Evolutionary conservation across 345 rosid genomes (phyloP), one percentile per base, ranked within the genome.

Genomic region (Dovyalis caffra): DNA sequence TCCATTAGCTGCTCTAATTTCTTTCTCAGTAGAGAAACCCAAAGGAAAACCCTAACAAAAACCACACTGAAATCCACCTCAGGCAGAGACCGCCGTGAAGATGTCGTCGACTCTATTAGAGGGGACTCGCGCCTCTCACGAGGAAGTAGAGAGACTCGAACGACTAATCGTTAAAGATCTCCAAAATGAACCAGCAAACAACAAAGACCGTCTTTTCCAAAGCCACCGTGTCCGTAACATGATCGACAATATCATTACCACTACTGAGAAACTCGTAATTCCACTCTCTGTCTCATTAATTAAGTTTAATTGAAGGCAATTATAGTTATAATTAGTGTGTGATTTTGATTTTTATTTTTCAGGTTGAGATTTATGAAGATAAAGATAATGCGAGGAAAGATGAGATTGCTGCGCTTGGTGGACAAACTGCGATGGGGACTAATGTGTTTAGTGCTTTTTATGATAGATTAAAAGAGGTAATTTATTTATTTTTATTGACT

Each of bases 21-120:
- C 60, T 56, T 8, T 56, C 60, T 56, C 60, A 56, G n/a, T 28
- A 8, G 28, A 6, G 60, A 64, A 5, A 23, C 8, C n/a, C n/a
- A n/a, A n/a, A n/a, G n/a, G 61, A 15, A 64, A 63, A 63, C 69
- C 70, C 69, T 73, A 64, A 38, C 1, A 14, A 21, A n/a, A 20
- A 20, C 40, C n/a, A 37, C 76, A 64, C 53, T 33, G 23, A 10
- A 63, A 64, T 38, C 62, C 58, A 31, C 47, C 18, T 12, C 32
- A 16, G 60, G 63, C 38, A 32, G 68, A 33, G 69, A 20, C 49
- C 28, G 20, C 23, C 11, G 14, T 8, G 60, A 16, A 51, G 25
- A 95, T 95, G 99, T 91, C 98, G 60, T 91, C 99, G 76, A 93
- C 98, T 38, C 87, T 93, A 60, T 86, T 96, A 70, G 99, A 92